phyloP scores from a whole-genome alignment of 805 yeast species.

The Naumovozyma castellii region DNA sequence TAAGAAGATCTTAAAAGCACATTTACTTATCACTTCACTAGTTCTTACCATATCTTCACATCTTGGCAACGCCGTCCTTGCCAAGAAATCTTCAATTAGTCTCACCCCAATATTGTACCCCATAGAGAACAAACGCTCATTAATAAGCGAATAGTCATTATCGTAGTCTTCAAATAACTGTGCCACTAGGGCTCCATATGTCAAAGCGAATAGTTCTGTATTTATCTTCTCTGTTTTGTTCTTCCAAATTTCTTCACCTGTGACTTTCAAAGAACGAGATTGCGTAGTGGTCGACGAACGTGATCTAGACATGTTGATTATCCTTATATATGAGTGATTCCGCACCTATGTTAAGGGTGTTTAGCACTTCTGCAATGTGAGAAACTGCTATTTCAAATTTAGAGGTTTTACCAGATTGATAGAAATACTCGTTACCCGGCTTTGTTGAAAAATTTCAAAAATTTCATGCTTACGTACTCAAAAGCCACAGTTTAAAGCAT shows the following conservation, averaged over 20 bases:
- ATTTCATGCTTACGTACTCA: neutral
- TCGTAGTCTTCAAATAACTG: conserved; percentile 80
- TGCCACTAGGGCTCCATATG: conserved; percentile 89
- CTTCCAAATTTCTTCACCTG: conserved; percentile 90
- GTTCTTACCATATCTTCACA: conserved; percentile 76
- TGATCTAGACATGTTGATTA: neutral
- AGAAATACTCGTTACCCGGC: neutral
- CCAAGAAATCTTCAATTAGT: conserved; percentile 84
- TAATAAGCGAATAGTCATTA: conserved; percentile 68
- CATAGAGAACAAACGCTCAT: conserved; percentile 79
- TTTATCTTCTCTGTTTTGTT: conserved; percentile 79
- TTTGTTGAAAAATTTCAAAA: too few species aligned
- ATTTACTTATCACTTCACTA: conserved; percentile 73
- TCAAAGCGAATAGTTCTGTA: conserved; percentile 86
- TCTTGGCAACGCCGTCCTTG: conserved; percentile 76
- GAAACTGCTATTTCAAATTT: too few species aligned
- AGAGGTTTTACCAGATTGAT: too few species aligned
- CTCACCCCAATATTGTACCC: conserved; percentile 92
- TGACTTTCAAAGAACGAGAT: conserved; percentile 26
- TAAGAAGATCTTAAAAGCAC: conserved; percentile 84
- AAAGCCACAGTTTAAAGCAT: neutral
- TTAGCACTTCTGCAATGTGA: too few species aligned
- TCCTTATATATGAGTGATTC: too few species aligned
- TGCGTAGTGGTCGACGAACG: conserved; percentile 7
- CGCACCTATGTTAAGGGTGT: too few species aligned